A percentile compares a stretch with the other conserved stretches of the same genome.
Evolutionary conservation across 2,329 filamentous ascomycete species (phyloP).

Genomic region (Gliomastix tumulicola): DNA sequence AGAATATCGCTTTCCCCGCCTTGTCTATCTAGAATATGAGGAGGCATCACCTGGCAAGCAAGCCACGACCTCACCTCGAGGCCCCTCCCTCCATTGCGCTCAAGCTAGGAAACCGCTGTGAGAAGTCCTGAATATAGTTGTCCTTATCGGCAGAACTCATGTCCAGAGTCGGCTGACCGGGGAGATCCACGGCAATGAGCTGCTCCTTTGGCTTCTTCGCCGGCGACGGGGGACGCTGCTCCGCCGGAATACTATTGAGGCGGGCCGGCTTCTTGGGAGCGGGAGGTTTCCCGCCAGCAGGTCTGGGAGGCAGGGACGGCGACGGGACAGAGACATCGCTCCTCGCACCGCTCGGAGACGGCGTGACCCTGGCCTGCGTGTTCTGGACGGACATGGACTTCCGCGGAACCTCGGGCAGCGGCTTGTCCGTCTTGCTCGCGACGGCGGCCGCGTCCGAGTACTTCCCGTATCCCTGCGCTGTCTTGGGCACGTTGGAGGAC

Average conservation of each 20-base stretch:
- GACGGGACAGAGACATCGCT: conserved; percentile 11
- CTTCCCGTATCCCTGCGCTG: conserved; percentile 83
- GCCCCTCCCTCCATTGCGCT: conserved; percentile 70
- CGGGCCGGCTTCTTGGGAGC: conserved; percentile 57
- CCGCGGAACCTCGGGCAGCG: conserved; percentile 36
- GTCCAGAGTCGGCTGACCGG: conserved; percentile 40
- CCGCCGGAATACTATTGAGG: conserved; percentile 48
- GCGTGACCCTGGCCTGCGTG: too few relatives aligned
- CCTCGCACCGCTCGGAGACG: conserved; percentile 8
- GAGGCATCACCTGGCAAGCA: too few relatives aligned
- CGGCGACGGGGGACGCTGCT: conserved; percentile 33
- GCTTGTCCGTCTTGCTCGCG: conserved; percentile 26
- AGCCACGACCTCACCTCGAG: too few relatives aligned
- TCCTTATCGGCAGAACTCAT: conserved; percentile 53
- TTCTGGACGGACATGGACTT: too few relatives aligned
- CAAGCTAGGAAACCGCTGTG: conserved; percentile 79
- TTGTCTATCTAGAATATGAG: too few relatives aligned
- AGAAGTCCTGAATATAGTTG: conserved; percentile 66
- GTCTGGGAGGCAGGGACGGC: conserved; percentile 14
- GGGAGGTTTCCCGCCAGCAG: conserved; percentile 31
- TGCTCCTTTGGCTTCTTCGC: conserved; percentile 31
- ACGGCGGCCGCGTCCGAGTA: conserved; percentile 57
- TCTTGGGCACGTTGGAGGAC: conserved; percentile 48
- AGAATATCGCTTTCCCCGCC: too few relatives aligned
- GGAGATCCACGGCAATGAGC: conserved; percentile 37